phyloP scores from a whole-genome alignment of 345 rosid species.

The Rhizophora apiculata region DNA sequence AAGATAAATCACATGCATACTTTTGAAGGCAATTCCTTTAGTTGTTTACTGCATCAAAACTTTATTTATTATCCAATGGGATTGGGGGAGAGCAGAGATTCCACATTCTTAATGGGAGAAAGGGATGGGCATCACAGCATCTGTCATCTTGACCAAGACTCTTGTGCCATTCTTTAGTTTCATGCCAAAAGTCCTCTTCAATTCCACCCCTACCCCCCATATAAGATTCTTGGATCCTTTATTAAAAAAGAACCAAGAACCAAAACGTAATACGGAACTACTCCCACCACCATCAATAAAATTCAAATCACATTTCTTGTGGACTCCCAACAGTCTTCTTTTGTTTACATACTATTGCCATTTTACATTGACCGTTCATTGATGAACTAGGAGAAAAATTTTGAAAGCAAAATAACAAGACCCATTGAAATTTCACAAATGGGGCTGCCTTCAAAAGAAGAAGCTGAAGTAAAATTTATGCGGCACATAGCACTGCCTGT shows the following conservation, averaged over 20 bases:
- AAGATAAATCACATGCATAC: neutral
- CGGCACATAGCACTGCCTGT: conserved; percentile 33
- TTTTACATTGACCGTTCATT: conserved; percentile 23
- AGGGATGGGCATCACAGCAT: conserved; percentile 60
- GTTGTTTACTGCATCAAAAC: conserved; percentile 14
- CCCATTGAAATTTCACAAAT: conserved; percentile 22
- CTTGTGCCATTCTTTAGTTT: conserved; percentile 41
- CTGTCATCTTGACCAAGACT: conserved; percentile 41
- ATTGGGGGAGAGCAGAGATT: conserved; percentile 76
- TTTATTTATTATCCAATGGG: conserved; percentile 27
- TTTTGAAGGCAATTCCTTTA: conserved; percentile 16
- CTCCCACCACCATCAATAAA: conserved; percentile 20
- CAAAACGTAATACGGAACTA: conserved; percentile 8
- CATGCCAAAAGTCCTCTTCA: conserved; percentile 22
- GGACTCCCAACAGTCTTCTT: conserved; percentile 30
- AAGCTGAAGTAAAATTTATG: conserved; percentile 33
- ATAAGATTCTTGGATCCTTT: conserved; percentile 14
- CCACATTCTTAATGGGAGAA: conserved; percentile 55
- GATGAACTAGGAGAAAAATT: conserved; percentile 9
- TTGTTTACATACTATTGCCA: conserved; percentile 43
- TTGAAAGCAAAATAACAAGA: conserved; percentile 10
- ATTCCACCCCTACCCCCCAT: conserved; percentile 16
- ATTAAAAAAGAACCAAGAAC: conserved; percentile 9
- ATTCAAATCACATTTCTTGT: conserved; percentile 30
- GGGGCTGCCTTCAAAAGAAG: conserved; percentile 32